Conservation (phyloP, 495 filamentous ascomycete species). For the Penicillium arizonense region DNA sequence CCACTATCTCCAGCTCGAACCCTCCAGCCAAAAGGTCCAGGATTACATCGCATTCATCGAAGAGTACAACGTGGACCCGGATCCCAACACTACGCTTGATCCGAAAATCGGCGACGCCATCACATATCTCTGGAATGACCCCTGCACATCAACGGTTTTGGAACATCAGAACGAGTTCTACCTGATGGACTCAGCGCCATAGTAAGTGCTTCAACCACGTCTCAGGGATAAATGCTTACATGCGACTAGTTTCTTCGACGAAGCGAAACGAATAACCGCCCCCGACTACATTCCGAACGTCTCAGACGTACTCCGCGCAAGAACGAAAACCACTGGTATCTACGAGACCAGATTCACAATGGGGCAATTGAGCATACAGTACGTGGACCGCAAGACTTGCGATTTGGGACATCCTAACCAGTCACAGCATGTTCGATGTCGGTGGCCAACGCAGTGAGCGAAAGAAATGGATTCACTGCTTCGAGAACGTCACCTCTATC, state of each 20-base stretch:
- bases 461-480: slow-evolving; percentile 99
- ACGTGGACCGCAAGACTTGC: slow-evolving; percentile 33
- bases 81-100: slow-evolving; percentile 80
- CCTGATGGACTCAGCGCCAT: slow-evolving; percentile 98
- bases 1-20: slow-evolving; percentile 80
- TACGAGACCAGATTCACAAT: slow-evolving; percentile 98
- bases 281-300: slow-evolving; percentile 87
- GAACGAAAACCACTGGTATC: slow-evolving; percentile 99
- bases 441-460: slow-evolving; percentile 95
- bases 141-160: slow-evolving; percentile 77
- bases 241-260: slow-evolving; percentile 81
- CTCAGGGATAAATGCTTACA: slow-evolving; percentile 5
- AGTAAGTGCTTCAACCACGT: slow-evolving; percentile 58
- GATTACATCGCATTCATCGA: slow-evolving; percentile 76
- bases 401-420: slow-evolving; percentile 10
- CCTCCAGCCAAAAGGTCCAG: slow-evolving; percentile 64
- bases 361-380: slow-evolving; percentile 99
- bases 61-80: slow-evolving; percentile 85
- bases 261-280: slow-evolving; percentile 81
- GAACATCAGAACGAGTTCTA: slow-evolving; percentile 98
- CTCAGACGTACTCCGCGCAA: slow-evolving; percentile 86
- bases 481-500: slow-evolving; percentile 99
- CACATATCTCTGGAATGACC: slow-evolving; percentile 85
- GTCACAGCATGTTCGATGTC: slow-evolving; percentile 93
- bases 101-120: slow-evolving; percentile 77